Evolutionary conservation across 768 basidiomycete genomes (phyloP), one percentile per base, ranked within the genome.

Genomic region (Russula sp.): DNA sequence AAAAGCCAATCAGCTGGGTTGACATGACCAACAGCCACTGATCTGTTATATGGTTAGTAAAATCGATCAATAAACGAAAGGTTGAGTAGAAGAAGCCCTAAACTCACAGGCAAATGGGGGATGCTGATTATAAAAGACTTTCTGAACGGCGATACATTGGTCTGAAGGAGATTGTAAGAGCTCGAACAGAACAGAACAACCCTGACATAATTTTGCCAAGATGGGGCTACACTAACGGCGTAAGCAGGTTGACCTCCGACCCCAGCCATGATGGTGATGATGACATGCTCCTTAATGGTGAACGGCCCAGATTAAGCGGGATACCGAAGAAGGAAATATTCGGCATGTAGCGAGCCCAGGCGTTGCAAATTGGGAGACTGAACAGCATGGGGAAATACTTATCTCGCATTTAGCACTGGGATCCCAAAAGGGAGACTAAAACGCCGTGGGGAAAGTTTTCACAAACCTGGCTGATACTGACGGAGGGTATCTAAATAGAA

Each of bases 241-340:
- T 76, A 76, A 2, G 77, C 76, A 40, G 72, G 70, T 8, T 49
- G 36, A 28, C 67, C 69, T n/a, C 75, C 77, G 38, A 79, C 75
- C 44, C 69, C 72, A 14, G 77, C 77, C 78, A 79, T 78, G 58
- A 80, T 78, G n/a, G 70, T 75, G 62, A 80, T 76, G 59, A 81
- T 68, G 38, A 85, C 85, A 75, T 87, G 85, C 72, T 90, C 89
- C 75, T 91, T 91, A 71, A 90, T 83, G 2, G 81, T 80, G 77
- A 89, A 91, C 1, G 83, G 85, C 24, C 89, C 89, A 14, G 86
- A 69, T 88, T 88, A 49, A 88, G 68, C 3, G 76, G 69, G 10
- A 79, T 34, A 6, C 85, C 85, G 52, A 85, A 79, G 22, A 86
- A 72, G 59, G 75, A 80, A 72, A 81, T 72, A 63, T 80, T 78